Conservation (phyloP, 192 early-diverging fungal genomes). For the Coemansia sp. region DNA sequence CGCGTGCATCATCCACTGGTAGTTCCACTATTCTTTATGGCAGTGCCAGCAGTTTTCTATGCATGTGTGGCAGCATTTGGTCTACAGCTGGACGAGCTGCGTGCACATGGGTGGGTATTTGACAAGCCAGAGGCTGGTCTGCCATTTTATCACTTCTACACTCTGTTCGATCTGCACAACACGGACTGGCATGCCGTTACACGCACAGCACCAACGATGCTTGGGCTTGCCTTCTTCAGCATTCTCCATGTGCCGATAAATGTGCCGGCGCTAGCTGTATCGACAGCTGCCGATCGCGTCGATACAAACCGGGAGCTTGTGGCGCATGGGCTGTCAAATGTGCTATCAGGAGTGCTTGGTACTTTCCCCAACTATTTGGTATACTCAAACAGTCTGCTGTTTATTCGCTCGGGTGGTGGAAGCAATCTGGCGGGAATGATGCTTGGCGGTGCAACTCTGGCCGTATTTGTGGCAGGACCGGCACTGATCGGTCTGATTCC, state of each 20-base stretch:
- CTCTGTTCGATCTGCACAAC: conserved; percentile 57
- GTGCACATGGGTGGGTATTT: conserved; percentile 83
- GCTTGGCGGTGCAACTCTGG: conserved; percentile 70
- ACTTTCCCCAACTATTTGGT: conserved; percentile 88
- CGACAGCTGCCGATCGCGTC: conserved; percentile 81
- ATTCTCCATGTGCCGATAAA: conserved; percentile 98
- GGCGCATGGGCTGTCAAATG: conserved; percentile 89
- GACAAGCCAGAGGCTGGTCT: conserved; percentile 63
- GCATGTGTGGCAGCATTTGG: conserved; percentile 57
- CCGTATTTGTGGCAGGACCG: conserved; percentile 79
- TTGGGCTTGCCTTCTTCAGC: conserved; percentile 93
- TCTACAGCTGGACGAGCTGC: conserved; percentile 62
- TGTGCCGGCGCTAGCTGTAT: conserved; percentile 89
- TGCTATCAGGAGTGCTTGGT: conserved; percentile 74
- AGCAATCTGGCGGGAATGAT: conserved; percentile 82
- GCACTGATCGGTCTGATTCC: conserved; percentile 91
- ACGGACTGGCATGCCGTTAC: conserved; percentile 67
- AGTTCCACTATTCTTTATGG: conserved; percentile 86
- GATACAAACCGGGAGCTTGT: conserved; percentile 91
- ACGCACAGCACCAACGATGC: conserved; percentile 81
- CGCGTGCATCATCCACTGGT: conserved; percentile 75
- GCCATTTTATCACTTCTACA: conserved; percentile 90
- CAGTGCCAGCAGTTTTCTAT: conserved; percentile 79
- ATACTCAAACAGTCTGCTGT: conserved; percentile 89
- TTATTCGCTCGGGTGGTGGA: conserved; percentile 89